Evolutionary conservation across 495 filamentous ascomycete species (phyloP).

Genomic region (Penicillium simplicissimum): DNA sequence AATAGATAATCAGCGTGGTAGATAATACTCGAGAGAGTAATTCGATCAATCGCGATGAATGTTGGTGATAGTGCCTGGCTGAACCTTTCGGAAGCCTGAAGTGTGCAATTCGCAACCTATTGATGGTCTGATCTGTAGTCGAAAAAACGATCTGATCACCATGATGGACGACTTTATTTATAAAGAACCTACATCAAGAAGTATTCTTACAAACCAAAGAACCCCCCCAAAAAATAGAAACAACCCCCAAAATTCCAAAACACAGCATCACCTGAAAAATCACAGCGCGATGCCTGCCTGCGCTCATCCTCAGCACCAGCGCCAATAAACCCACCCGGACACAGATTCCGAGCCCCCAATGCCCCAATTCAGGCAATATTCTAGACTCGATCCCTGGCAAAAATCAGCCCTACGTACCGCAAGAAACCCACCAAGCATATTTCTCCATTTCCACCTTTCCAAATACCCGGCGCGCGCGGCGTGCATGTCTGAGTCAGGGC

Average conservation of each 20-base stretch:
- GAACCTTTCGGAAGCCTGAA: not conserved
- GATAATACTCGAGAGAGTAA: not conserved
- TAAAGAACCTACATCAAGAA: not conserved
- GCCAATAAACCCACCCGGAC: not conserved
- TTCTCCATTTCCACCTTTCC: not conserved
- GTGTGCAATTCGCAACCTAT: not conserved
- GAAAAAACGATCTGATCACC: not conserved
- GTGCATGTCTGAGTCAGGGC: slow-evolving; percentile 27
- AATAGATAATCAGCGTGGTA: not conserved
- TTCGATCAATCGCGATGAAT: not conserved
- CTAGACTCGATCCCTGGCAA: slow-evolving; percentile 8
- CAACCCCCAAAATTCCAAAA: slow-evolving; percentile 1
- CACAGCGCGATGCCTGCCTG: not conserved
- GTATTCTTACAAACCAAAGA: not conserved
- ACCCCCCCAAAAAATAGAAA: not conserved
- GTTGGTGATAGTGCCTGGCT: not conserved
- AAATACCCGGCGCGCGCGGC: not conserved
- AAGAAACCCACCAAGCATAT: not conserved
- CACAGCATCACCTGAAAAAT: not conserved
- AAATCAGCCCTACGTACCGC: not conserved
- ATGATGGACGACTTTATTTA: slow-evolving; percentile 10
- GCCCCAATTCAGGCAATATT: slow-evolving; percentile 15
- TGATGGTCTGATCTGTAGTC: not conserved
- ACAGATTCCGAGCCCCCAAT: not conserved
- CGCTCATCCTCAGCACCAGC: not conserved